phyloP scores from a whole-genome alignment of 2,329 filamentous ascomycete species.

The Ascochyta viciae-villosae region DNA sequence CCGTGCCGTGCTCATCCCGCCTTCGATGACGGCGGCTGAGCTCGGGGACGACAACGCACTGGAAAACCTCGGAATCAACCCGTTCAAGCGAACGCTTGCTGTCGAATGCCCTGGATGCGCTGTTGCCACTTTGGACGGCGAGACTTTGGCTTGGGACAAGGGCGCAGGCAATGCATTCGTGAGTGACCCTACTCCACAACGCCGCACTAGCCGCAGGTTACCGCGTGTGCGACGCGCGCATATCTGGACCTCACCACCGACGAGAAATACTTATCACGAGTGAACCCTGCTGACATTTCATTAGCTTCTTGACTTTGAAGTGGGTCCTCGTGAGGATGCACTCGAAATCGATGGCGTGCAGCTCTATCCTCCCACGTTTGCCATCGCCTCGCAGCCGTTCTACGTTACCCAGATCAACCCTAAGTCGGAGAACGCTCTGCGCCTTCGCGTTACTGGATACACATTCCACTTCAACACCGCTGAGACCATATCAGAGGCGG shows the following conservation, averaged over 20 bases:
- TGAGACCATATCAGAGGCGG: conserved; percentile 45
- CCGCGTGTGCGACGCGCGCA: background rate
- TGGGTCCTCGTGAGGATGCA: conserved; percentile 39
- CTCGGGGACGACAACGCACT: conserved; percentile 41
- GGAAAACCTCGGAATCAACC: conserved; percentile 42
- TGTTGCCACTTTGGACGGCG: conserved; percentile 34
- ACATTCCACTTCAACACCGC: conserved; percentile 44
- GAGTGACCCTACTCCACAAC: conserved; percentile 20
- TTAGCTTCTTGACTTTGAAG: conserved; percentile 48
- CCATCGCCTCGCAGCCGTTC: conserved; percentile 38
- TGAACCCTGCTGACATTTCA: conserved; percentile 23
- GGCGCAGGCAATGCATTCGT: conserved; percentile 46
- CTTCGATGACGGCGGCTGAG: conserved; percentile 36
- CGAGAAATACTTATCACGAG: too few relatives aligned
- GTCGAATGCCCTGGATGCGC: conserved; percentile 47
- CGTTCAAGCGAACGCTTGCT: conserved; percentile 40
- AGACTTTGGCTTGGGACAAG: conserved; percentile 37
- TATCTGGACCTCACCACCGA: background rate
- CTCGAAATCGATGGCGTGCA: conserved; percentile 46
- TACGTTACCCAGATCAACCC: conserved; percentile 44
- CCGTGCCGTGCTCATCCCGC: conserved; percentile 47
- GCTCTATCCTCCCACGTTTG: conserved; percentile 49
- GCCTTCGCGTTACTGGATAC: conserved; percentile 47
- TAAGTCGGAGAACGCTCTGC: conserved; percentile 32
- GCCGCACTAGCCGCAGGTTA: conserved; percentile 1